Percentiles rank a stretch among this genome's conserved stretches.
Evolutionary conservation across 2,329 filamentous ascomycete species (phyloP).

Genomic region (Metarhizium rileyi): DNA sequence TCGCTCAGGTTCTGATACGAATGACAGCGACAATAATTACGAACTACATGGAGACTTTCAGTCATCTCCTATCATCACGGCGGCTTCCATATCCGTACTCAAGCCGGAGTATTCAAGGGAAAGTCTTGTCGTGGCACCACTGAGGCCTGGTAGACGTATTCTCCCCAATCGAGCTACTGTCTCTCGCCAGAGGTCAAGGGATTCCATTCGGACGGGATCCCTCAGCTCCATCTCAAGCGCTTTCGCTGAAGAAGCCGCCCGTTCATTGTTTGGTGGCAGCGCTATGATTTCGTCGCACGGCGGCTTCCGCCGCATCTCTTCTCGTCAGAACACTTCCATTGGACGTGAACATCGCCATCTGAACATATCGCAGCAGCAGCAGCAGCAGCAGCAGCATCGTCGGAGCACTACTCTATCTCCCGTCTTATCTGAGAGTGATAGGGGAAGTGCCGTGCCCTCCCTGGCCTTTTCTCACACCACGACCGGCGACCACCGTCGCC

Average conservation of each 20-base stretch:
- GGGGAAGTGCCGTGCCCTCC: constrained; percentile 38
- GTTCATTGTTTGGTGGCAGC: constrained; percentile 21
- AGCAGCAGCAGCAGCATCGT: constrained; percentile 47
- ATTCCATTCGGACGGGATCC: constrained; percentile 43
- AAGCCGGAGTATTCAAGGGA: constrained; percentile 46
- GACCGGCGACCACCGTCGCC: constrained; percentile 39
- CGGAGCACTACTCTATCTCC: constrained; percentile 57
- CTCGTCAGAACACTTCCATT: not conserved
- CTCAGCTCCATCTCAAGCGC: constrained; percentile 46
- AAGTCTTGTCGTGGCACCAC: constrained; percentile 47
- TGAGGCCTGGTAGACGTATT: constrained; percentile 36
- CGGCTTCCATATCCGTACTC: not conserved
- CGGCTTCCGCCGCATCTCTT: not conserved
- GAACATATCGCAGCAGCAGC: constrained; percentile 20
- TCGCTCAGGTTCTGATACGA: constrained; percentile 23
- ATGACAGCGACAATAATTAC: constrained; percentile 41
- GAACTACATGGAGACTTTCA: constrained; percentile 37
- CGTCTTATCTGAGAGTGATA: constrained; percentile 53
- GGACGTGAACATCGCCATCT: not conserved
- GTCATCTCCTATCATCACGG: constrained; percentile 13
- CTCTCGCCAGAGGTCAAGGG: constrained; percentile 40
- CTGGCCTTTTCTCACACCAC: constrained; percentile 35
- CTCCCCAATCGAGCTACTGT: constrained; percentile 40
- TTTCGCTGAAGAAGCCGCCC: constrained; percentile 37
- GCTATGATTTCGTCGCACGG: constrained; percentile 14